Evolutionary conservation across 2,329 filamentous ascomycete genomes (phyloP), one percentile per base, ranked within the genome.

Genomic region (Sporothrix mexicana): DNA sequence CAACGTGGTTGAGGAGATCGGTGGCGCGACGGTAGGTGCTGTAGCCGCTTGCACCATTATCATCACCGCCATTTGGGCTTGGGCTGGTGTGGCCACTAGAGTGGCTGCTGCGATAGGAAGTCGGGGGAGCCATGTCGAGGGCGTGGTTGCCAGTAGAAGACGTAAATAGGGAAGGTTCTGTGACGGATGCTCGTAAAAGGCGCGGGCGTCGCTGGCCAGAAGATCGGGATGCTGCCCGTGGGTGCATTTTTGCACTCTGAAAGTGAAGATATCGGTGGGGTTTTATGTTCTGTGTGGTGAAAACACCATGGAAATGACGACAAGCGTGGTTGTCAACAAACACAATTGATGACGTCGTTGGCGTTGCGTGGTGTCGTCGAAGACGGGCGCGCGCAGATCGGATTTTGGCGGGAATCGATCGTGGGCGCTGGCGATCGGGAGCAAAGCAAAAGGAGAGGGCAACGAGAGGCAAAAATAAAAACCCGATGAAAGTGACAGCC

Each of bases 101-200:
- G 64, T 57, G 30, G 53, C 64, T 62, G 64, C 67, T 69, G 23
- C 67, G 66, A 1, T 67, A 72, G 53, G 71, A 62, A 12, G 49
- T 57, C 3, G 71, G 61, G 6, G 53, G 83, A 2, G 85, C 82
- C 69, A 80, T 84, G 15, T 85, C 84, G 61, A 88, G 80, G 53
- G 88, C 83, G 72, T 85, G 82, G 74, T 84, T 86, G 47, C 84
- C 85, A 75, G 85, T 88, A 45, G 86, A 66, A 6, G 61, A 84
- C 13, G 86, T 89, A 75, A 90, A 85, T 47, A 90, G 85, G 41
- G 87, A 88, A 3, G 88, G 87, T 74, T 87, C 87, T 12, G 88
- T 90, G 45, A 85, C 86, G 71, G 83, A 84, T 41, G 88, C 85
- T 73, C 88, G 83, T 59, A 89, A 81, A 57, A 90, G 82, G 69